These are phyloP conservation scores for Punica granatum DNA, from an alignment of 345 rosid genomes.

Conservation along the genomic window DNA sequence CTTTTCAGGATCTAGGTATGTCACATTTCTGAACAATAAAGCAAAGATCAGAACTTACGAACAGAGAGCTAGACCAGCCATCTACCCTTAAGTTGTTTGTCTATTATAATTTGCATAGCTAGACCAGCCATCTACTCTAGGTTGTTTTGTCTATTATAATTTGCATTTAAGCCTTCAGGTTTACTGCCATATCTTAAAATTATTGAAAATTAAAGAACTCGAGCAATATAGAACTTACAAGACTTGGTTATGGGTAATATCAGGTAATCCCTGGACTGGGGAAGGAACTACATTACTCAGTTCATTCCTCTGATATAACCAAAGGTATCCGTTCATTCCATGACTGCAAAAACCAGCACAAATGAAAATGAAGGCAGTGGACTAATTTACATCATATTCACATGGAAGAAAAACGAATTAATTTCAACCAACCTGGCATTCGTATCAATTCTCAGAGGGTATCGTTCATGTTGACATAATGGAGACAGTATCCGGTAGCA, in stretches of 20 bases:
- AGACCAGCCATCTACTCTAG: not conserved
- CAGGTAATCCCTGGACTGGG: slow-evolving; percentile 63
- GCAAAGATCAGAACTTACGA: slow-evolving; percentile 8
- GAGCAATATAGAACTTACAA: slow-evolving; percentile 40
- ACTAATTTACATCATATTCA: not conserved
- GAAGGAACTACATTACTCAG: slow-evolving; percentile 33
- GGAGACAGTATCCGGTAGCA: slow-evolving; percentile 29
- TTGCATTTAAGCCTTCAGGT: not conserved
- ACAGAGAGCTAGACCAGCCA: not conserved
- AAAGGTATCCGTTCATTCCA: slow-evolving; percentile 88
- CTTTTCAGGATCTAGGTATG: slow-evolving; percentile 49
- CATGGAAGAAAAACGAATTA: slow-evolving; percentile 3
- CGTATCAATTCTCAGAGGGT: slow-evolving; percentile 35
- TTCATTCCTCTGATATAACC: slow-evolving; percentile 60
- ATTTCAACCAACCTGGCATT: slow-evolving; percentile 49
- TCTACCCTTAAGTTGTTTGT: not conserved
- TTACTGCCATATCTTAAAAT: no score
- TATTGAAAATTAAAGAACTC: not conserved
- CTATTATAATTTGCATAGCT: not conserved
- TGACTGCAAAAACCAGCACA: slow-evolving; percentile 41
- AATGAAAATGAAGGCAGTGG: slow-evolving; percentile 12
- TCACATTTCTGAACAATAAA: slow-evolving; percentile 50
- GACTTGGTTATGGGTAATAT: slow-evolving; percentile 53
- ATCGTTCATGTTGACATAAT: slow-evolving; percentile 39
- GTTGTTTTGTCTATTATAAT: not conserved